phyloP scores from a whole-genome alignment of 2,329 filamentous ascomycete genomes.

The Ilyonectria destructans region DNA sequence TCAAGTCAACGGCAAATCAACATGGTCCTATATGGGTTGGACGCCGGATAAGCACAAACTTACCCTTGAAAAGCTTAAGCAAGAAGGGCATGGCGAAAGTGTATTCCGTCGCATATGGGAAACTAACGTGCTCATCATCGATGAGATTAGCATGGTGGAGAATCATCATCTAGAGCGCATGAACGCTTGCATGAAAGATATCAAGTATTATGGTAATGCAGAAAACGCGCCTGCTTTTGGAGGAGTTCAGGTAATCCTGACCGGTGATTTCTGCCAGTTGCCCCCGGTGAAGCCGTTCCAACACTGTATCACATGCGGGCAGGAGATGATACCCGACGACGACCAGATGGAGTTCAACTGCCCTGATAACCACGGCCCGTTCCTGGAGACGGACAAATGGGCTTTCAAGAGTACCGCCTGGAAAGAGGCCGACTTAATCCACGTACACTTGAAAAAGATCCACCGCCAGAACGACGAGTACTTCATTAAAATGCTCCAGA shows the following conservation, averaged over 20 bases:
- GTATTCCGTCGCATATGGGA: too few species aligned
- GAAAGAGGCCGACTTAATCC: constrained; percentile 67
- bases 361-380: constrained; percentile 56
- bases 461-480: constrained; percentile 70
- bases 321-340: background rate
- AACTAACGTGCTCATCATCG: constrained; percentile 73
- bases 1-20: constrained; percentile 70
- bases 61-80: background rate
- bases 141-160: constrained; percentile 79
- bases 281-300: constrained; percentile 72
- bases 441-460: constrained; percentile 69
- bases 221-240: constrained; percentile 42
- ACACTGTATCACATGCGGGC: constrained; percentile 41
- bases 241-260: constrained; percentile 47
- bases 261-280: constrained; percentile 71
- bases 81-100: too few species aligned
- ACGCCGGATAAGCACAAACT: constrained; percentile 54
- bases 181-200: constrained; percentile 53
- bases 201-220: background rate
- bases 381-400: constrained; percentile 70
- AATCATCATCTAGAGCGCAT: constrained; percentile 56
- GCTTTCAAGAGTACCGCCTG: constrained; percentile 72
- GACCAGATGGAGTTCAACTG: constrained; percentile 38
- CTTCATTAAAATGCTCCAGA: constrained; percentile 72
- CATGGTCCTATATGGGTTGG: constrained; percentile 73